phyloP scores from a whole-genome alignment of 2,329 filamentous ascomycete genomes.

The Colletotrichum liaoningense region DNA sequence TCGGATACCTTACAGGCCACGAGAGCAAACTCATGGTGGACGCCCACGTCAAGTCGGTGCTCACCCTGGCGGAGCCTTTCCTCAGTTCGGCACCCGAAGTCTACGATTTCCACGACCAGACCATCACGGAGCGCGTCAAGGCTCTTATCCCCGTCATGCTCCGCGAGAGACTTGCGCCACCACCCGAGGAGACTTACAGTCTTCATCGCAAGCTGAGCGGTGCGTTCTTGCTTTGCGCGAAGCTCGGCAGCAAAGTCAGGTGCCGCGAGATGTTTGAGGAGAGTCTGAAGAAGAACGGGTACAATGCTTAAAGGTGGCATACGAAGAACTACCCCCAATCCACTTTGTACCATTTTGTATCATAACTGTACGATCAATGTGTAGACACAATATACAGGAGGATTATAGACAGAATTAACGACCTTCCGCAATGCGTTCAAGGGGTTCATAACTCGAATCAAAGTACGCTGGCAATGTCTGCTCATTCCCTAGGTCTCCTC shows the following conservation, averaged over 20 bases:
- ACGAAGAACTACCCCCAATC: too few relatives aligned
- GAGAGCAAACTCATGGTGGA: slow-evolving; percentile 89
- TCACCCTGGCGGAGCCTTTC: slow-evolving; percentile 95
- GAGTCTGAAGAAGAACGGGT: slow-evolving; percentile 55
- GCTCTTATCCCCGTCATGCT: slow-evolving; percentile 93
- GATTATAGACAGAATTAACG: slow-evolving; percentile 11
- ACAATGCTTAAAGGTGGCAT: slow-evolving; percentile 9
- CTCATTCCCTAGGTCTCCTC: slow-evolving; percentile 37
- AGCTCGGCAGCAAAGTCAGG: slow-evolving; percentile 82
- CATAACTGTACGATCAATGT: slow-evolving; percentile 25
- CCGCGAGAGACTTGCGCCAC: slow-evolving; percentile 85
- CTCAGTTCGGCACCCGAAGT: slow-evolving; percentile 78
- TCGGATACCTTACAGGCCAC: slow-evolving; percentile 93
- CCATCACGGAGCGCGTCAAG: slow-evolving; percentile 94
- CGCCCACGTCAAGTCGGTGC: slow-evolving; percentile 87
- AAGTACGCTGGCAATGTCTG: neutral
- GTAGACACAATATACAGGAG: slow-evolving; percentile 3
- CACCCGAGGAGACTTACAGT: slow-evolving; percentile 97
- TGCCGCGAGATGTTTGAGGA: slow-evolving; percentile 84
- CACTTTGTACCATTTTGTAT: slow-evolving; percentile 31
- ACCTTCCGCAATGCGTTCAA: neutral
- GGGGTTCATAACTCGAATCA: neutral
- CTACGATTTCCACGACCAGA: slow-evolving; percentile 95
- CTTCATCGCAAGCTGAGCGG: slow-evolving; percentile 95
- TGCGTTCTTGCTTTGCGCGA: slow-evolving; percentile 91